These are phyloP conservation scores for Moniliella sp. DNA, from an alignment of 1,284 basidiomycete species.

Conservation along the genomic window DNA sequence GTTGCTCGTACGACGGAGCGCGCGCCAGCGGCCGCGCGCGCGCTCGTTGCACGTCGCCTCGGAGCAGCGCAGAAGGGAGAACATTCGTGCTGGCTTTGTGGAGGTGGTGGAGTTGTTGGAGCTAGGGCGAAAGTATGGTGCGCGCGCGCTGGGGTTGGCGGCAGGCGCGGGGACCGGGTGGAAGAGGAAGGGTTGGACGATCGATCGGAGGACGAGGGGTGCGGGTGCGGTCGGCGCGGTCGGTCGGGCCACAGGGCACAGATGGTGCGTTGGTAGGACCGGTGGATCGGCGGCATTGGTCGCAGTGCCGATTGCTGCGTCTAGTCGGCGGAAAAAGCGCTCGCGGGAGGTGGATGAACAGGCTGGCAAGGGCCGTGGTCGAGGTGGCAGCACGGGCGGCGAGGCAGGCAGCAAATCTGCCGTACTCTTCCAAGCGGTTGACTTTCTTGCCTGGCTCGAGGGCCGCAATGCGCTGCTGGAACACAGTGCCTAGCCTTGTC, in stretches of 20 bases:
- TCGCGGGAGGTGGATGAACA: too few relatives aligned
- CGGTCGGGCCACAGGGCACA: too few relatives aligned
- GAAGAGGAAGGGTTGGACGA: conserved; percentile 29
- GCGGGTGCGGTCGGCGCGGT: too few relatives aligned
- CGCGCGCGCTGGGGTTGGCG: conserved; percentile 24
- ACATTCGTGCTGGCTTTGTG: conserved; percentile 28
- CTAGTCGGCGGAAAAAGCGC: too few relatives aligned
- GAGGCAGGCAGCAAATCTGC: conserved; percentile 27
- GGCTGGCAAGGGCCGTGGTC: conserved; percentile 26
- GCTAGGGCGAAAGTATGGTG: conserved; percentile 19
- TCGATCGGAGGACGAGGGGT: too few relatives aligned
- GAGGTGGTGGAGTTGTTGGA: conserved; percentile 26
- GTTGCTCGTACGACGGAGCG: too few relatives aligned
- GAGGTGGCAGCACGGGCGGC: conserved; percentile 26
- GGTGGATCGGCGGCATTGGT: too few relatives aligned
- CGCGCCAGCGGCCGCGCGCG: too few relatives aligned
- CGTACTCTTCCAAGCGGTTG: conserved; percentile 29
- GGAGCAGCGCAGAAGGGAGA: conserved; percentile 27
- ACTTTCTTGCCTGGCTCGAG: conserved; percentile 27
- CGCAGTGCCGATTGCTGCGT: too few relatives aligned
- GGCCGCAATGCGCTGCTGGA: conserved; percentile 14
- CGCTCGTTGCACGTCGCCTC: conserved; percentile 26
- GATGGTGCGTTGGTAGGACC: too few relatives aligned
- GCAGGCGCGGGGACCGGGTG: conserved; percentile 27
- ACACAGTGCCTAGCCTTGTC: too few relatives aligned